These are phyloP conservation scores for Paralagenidium karlingii DNA, from an alignment of 352 stramenopile genomes.

Conservation along the genomic window DNA sequence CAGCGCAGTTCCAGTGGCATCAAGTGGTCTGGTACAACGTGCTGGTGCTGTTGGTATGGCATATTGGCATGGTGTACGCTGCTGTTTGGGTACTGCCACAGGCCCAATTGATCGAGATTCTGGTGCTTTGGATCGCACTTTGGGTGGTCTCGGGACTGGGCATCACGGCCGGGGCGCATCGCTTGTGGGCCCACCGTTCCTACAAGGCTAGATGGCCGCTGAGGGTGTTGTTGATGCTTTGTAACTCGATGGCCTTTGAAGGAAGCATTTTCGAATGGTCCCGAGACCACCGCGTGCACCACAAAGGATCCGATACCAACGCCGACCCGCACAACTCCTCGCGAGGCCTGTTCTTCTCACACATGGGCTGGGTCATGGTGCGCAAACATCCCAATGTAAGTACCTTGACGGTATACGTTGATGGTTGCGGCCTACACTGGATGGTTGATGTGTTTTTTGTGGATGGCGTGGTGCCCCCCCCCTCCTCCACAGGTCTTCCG, in stretches of 20 bases:
- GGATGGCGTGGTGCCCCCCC: no score
- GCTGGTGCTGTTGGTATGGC: constrained; percentile 40
- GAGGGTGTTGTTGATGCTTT: constrained; percentile 94
- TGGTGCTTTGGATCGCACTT: constrained; percentile 49
- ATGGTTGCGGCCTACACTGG: no score
- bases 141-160: constrained; percentile 85
- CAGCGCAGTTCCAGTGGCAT: no score
- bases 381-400: constrained; percentile 95
- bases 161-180: constrained; percentile 96
- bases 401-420: no score
- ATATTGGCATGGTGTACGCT: constrained; percentile 61
- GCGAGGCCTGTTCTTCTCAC: constrained; percentile 97
- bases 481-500: no score
- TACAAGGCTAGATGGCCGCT: constrained; percentile 90
- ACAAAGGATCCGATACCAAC: constrained; percentile 97
- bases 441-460: no score
- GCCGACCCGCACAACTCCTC: constrained; percentile 92
- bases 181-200: constrained; percentile 93
- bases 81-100: constrained; percentile 43
- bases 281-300: constrained; percentile 98
- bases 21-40: constrained; percentile 86
- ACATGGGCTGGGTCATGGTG: constrained; percentile 98
- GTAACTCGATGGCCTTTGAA: constrained; percentile 95
- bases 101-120: constrained; percentile 27
- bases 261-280: constrained; percentile 98